Evolutionary conservation across 148 eudicot species (phyloP), one percentile per base, ranked within the genome.

Genomic region (Vaccinium myrtillus): DNA sequence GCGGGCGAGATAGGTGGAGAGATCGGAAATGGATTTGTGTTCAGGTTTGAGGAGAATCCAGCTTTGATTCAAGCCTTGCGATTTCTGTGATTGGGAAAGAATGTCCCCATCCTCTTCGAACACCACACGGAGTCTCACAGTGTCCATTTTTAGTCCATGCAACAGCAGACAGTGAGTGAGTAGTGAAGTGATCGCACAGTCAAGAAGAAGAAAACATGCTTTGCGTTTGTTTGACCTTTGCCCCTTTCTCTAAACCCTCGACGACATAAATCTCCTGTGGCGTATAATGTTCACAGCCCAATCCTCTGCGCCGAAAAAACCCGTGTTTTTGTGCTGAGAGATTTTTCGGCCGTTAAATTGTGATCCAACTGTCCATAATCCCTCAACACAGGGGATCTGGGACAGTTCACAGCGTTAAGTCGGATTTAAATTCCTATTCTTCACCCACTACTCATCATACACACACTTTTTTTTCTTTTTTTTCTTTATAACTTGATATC

Each of bases 41-140:
- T 87, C 86, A 36, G 97, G 95, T 86, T 91, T 90, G 63, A 96
- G 87, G 43, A 91, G 86, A 81, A 94, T 36, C 98, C 98, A 94
- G 81, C 91, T 86, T 27, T 85, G 91, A 12, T 86, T 88, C 67
- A 96, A 87, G 11, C 98, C 97, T 4, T 87, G 75, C 59, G 84
- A 87, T 87, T 87, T 88, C 88, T 94, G 97, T 18, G 91, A 19
- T 73, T 91, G 85, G 84, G 82, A 88, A 1, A 96, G 86, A 78
- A 94, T 89, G 13, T 78, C 87, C 6, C 80, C 84, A 79, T 69
- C 74, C 74, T 69, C 74, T 15, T 85, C 84, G 84, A 96, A 96
- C 30, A 80, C 58, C 77, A 96, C 56, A 10, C 98, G 92, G 15
- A 94, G 36, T 78, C 98, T 89, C 23, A 86, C 88, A 14, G 78